These are phyloP conservation scores for Dryas drummondii DNA, from an alignment of 306 rosid species.

Conservation along the genomic window DNA sequence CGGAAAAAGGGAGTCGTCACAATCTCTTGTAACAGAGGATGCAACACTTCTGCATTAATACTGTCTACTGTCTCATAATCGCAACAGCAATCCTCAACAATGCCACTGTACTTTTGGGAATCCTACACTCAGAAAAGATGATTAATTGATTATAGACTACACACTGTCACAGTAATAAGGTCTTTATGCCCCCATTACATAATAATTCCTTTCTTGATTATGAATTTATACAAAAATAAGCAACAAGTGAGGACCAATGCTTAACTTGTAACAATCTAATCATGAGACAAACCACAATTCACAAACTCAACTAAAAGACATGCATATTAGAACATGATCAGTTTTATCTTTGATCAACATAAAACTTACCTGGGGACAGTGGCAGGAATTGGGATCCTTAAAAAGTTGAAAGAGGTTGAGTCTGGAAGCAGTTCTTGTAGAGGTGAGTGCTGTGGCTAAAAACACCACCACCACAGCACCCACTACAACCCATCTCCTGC, in stretches of 20 bases:
- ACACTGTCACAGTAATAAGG: too few relatives aligned
- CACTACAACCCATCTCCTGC: background rate
- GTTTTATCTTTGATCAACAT: background rate
- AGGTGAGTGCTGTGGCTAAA: slow-evolving; percentile 10
- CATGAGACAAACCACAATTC: background rate
- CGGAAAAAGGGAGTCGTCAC: slow-evolving; percentile 62
- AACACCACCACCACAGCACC: slow-evolving; percentile 19
- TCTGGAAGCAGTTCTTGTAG: background rate
- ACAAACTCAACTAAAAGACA: background rate
- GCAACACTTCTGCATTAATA: slow-evolving; percentile 49
- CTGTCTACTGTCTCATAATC: slow-evolving; percentile 62
- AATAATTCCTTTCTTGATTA: too few relatives aligned
- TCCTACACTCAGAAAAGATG: slow-evolving; percentile 30
- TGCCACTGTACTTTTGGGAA: slow-evolving; percentile 51
- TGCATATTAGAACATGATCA: background rate
- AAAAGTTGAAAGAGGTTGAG: slow-evolving; percentile 6
- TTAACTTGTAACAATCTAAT: too few relatives aligned
- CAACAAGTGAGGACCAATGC: too few relatives aligned
- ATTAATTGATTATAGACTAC: background rate
- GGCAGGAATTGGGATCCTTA: slow-evolving; percentile 23
- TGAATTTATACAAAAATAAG: too few relatives aligned
- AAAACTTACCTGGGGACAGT: slow-evolving; percentile 15
- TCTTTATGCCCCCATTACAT: too few relatives aligned
- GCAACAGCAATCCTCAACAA: slow-evolving; percentile 74
- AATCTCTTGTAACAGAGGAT: slow-evolving; percentile 58